Conservation (phyloP, 192 early-diverging fungal species). For the Coemansia sp. region DNA sequence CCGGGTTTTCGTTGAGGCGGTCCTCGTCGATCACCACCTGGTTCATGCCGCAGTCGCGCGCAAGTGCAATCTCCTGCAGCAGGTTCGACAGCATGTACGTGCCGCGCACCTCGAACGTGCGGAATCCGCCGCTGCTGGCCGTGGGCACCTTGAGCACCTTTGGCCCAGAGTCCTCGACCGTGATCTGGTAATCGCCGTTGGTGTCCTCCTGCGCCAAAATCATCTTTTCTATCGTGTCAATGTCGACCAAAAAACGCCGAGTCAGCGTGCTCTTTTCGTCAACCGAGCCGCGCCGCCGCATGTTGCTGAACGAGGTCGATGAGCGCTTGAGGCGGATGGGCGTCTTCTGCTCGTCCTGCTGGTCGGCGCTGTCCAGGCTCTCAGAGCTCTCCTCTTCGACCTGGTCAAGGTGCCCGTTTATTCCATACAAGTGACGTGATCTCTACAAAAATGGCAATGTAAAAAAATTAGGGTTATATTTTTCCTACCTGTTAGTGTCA, state of each 20-base stretch:
- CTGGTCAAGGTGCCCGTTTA: constrained; percentile 1
- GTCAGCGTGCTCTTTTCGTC: constrained; percentile 65
- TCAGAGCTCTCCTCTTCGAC: neutral
- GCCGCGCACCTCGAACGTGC: constrained; percentile 87
- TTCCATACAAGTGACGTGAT: neutral
- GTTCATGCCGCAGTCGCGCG: constrained; percentile 81
- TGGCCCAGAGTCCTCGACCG: constrained; percentile 86
- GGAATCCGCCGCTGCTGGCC: constrained; percentile 80
- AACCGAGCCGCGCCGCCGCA: constrained; percentile 58
- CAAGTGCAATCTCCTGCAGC: constrained; percentile 92
- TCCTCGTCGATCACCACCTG: constrained; percentile 88
- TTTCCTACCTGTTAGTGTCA: neutral
- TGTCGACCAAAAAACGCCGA: constrained; percentile 81
- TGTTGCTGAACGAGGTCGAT: constrained; percentile 7
- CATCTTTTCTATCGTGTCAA: constrained; percentile 72
- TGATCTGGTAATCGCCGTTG: constrained; percentile 93
- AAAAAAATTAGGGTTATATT: neutral
- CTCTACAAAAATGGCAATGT: neutral
- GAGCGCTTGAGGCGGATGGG: constrained; percentile 1
- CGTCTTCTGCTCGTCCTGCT: neutral
- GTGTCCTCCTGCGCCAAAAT: constrained; percentile 94
- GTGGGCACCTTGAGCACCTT: constrained; percentile 86
- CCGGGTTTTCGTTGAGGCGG: constrained; percentile 91
- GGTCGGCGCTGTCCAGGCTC: neutral
- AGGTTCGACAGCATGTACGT: constrained; percentile 95